Evolutionary conservation across 2,329 filamentous ascomycete genomes (phyloP).

Genomic region (Fusarium fujikuroi): DNA sequence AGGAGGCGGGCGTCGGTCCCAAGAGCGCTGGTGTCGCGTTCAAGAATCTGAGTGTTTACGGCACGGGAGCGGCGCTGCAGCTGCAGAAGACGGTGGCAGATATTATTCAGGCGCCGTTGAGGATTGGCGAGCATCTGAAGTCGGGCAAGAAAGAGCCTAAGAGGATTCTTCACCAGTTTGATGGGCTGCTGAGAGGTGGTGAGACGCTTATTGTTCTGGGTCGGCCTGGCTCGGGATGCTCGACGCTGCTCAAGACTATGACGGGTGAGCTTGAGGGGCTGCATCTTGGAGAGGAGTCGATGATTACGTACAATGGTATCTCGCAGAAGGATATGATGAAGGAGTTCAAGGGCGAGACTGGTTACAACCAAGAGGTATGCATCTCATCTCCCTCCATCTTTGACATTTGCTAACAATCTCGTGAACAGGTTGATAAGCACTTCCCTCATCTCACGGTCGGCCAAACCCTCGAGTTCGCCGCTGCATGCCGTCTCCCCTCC

Average conservation of each 20-base stretch:
- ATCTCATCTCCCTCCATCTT: too few relatives aligned
- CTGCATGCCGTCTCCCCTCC: conserved; percentile 74
- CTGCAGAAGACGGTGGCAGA: conserved; percentile 53
- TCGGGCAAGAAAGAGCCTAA: conserved; percentile 11
- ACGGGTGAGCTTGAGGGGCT: conserved; percentile 57
- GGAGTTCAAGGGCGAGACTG: conserved; percentile 72
- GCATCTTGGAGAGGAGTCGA: conserved; percentile 59
- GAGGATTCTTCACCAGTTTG: conserved; percentile 22
- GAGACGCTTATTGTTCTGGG: conserved; percentile 31
- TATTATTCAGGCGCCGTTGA: not conserved
- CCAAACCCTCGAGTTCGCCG: conserved; percentile 78
- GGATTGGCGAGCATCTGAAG: not conserved
- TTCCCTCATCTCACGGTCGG: conserved; percentile 82
- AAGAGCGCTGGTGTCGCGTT: conserved; percentile 52
- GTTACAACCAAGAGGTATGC: conserved; percentile 78
- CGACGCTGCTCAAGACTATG: conserved; percentile 24
- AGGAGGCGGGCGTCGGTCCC: not conserved
- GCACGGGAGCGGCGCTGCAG: conserved; percentile 51
- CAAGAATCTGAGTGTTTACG: conserved; percentile 56
- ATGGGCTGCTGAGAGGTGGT: conserved; percentile 14
- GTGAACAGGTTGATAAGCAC: conserved; percentile 70
- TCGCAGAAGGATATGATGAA: conserved; percentile 62
- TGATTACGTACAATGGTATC: conserved; percentile 73
- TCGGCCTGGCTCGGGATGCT: conserved; percentile 54
- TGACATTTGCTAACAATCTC: not conserved